Base-by-base conservation (phyloP, 352 stramenopile species). In the Peronospora tabacina region DNA sequence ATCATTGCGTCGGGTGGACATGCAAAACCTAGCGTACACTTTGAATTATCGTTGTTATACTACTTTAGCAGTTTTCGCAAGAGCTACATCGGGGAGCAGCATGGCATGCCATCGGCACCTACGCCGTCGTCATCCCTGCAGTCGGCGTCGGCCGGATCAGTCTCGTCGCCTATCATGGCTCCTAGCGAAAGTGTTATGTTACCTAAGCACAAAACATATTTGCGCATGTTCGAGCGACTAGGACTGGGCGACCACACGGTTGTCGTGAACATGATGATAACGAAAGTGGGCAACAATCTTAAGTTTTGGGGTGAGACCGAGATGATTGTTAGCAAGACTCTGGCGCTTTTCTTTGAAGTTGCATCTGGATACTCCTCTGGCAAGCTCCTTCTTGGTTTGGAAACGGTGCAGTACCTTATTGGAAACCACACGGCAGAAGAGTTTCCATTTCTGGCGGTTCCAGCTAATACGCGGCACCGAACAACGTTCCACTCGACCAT, bases 181-280 rank as follows among this genome's bases (percentile, higher is more conserved):
- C 75, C 63, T 49, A 80, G 55, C 20, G 82, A 78, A 54, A 80
- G 53, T 22, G 53, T 63, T n/a, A 75, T 90, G 39, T 94, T 87
- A 7, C 89, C 74, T 15, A 98, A 98, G 61, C 82, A 94, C 79
- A 97, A 97, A 72, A 82, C 95, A 34, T 98, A 98, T 66, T 72
- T 96, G 66, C 84, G 91, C 47, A 98, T 99, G 86, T 99, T 98
- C 66, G 95, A 98, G 48, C 82, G 92, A 45, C 89, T 99, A 74
- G 95, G 90, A 42, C 86, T 98, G 64, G 95, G 95, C 7, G 94
- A 98, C 66, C 94, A 98, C 70, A 97, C 90, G 28, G 75, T 92
- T 36, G 94, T 99, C 15, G 94, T 97, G 47, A 98, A 98, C 70
- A 96, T 98, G 58, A 97, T 99, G 58, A 89, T 98, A 20, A 98